A percentile compares a stretch with the other conserved stretches of the same genome.
These are phyloP conservation scores for Amanita jacksonii DNA, from an alignment of 768 basidiomycete species.

Conservation along the genomic window DNA sequence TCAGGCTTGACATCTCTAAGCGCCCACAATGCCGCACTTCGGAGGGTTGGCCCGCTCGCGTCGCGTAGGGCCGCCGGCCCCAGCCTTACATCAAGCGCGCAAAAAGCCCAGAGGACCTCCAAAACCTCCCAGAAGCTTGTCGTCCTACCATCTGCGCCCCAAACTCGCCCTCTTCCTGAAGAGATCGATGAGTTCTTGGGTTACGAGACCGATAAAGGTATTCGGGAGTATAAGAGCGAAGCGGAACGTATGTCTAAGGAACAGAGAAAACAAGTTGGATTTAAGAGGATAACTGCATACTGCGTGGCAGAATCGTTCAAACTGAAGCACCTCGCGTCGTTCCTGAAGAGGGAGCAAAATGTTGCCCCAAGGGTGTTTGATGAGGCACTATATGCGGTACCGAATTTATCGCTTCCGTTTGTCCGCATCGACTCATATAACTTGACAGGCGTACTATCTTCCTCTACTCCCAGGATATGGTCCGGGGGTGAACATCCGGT, in stretches of 20 bases:
- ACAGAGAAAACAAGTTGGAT: constrained; percentile 73
- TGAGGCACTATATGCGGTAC: constrained; percentile 85
- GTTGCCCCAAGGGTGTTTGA: constrained; percentile 82
- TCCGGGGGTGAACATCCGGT: constrained; percentile 76
- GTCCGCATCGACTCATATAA: constrained; percentile 3
- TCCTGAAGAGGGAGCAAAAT: constrained; percentile 90
- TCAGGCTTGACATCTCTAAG: constrained; percentile 22
- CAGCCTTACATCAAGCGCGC: constrained; percentile 5
- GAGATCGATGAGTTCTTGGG: constrained; percentile 46
- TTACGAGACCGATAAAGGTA: constrained; percentile 56
- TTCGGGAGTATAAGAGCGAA: constrained; percentile 72
- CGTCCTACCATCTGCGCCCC: constrained; percentile 80
- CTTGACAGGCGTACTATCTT: constrained; percentile 74
- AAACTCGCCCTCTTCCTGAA: constrained; percentile 60
- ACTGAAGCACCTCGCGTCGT: constrained; percentile 76
- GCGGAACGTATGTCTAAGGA: constrained; percentile 86
- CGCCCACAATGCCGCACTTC: constrained; percentile 14
- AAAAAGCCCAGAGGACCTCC: constrained; percentile 53
- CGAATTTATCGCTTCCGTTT: constrained; percentile 23
- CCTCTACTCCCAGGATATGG: constrained; percentile 90
- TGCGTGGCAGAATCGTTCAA: constrained; percentile 80
- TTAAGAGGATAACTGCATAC: constrained; percentile 80
- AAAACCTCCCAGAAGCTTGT: constrained; percentile 92
- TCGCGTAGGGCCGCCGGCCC: constrained; percentile 3
- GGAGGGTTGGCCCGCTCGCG: constrained; percentile 8